Base-by-base conservation (phyloP, 805 yeast genomes). In the Cyberlindnera meyerae region DNA sequence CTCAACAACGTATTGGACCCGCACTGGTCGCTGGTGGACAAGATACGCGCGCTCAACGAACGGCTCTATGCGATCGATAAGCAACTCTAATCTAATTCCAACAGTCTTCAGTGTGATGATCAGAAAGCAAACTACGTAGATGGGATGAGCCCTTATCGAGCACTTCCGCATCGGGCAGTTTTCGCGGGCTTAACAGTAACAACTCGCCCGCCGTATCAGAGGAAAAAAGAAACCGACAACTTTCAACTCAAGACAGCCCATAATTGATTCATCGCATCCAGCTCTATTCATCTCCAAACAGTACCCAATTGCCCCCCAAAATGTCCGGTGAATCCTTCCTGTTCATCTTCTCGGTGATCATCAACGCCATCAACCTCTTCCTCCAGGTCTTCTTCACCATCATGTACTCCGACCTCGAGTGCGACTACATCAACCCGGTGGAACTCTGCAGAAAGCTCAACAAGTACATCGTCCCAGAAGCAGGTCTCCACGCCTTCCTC, bases 341-440 rank as follows among this genome's bases (percentile, higher is more conserved):
- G 49, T 82, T 81, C 59, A 79, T 82, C 43, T 66, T 77, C 50
- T 86, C 96, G 8, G 95, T 89, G 29, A 58, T 89, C 42, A 71
- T 82, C 45, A 90, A 90, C 64, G 93, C 95, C 42, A 75, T 83
- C 51, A 87, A 84, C 71, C 71, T 90, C 65, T 88, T 90, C 58
- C 70, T 84, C 27, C 97, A 89, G 68, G 97, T 89, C 39, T 93
- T 84, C 63, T 89, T 89, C 74, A 87, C 96, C 33, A 88, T 89
- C 64, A 79, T 88, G 82, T 90, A 84, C 70, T 84, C 95, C 48
- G 97, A 89, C 65, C 73, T 89, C 62, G 97, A 86, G 64, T 80
- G 89, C 57, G 98, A 93, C 63, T 93, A 90, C 71, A 89, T 90
- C 67, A 93, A 90, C 63, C 97, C 97, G 39, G 87, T 90, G 60